Conservation (phyloP, 2,329 filamentous ascomycete genomes). For the Arthrobotrys sinensis region DNA sequence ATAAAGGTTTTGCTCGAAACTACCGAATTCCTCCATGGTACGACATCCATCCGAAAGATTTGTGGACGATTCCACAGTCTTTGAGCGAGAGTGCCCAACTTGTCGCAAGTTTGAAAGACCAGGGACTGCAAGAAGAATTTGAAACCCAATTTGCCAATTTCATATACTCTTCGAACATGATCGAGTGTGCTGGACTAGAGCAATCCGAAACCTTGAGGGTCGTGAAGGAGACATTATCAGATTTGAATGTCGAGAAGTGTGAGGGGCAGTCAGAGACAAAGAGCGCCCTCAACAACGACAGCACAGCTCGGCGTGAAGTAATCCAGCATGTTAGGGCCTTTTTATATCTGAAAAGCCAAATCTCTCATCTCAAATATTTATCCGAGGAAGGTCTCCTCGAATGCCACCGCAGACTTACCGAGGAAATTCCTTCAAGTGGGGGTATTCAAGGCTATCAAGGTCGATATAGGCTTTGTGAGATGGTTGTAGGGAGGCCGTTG, state of each 20-base stretch:
- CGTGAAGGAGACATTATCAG: neutral
- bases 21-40: neutral
- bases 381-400: neutral
- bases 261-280: neutral
- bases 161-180: constrained; percentile 38
- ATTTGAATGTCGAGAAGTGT: neutral
- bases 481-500: neutral
- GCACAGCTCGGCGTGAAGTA: neutral
- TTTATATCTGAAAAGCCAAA: constrained; percentile 2
- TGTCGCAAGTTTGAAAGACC: neutral
- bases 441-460: constrained; percentile 29
- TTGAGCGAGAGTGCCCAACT: neutral
- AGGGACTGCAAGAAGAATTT: neutral
- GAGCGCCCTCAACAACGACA: neutral
- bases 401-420: constrained; percentile 6
- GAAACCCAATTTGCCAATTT: constrained; percentile 28
- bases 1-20: neutral
- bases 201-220: constrained; percentile 8
- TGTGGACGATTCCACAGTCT: neutral
- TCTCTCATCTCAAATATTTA: neutral
- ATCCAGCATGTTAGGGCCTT: constrained; percentile 39
- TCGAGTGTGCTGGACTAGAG: constrained; percentile 19
- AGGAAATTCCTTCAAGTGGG: neutral
- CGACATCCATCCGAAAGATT: neutral
- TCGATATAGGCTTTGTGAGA: constrained; percentile 1